Percentiles rank a stretch among this genome's conserved stretches.
phyloP scores from a whole-genome alignment of 768 basidiomycete genomes.

The Pleurotus djamor region DNA sequence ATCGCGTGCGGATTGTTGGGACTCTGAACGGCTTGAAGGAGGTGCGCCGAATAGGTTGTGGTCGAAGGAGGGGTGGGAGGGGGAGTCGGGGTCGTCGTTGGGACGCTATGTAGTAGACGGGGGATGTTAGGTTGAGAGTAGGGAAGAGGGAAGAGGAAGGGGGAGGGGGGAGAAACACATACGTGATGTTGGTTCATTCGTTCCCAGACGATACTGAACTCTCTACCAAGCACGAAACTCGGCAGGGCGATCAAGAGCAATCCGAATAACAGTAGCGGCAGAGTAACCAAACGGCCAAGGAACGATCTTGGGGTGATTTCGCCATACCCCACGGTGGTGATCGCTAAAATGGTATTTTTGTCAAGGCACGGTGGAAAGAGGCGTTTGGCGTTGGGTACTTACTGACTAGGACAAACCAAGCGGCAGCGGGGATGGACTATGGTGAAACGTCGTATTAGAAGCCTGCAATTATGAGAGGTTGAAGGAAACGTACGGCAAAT shows the following conservation, averaged over 20 bases:
- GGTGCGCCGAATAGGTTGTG: conserved; percentile 12
- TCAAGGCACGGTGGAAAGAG: not conserved
- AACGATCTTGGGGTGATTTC: conserved; percentile 89
- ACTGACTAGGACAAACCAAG: conserved; percentile 84
- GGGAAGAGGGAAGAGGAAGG: too few species aligned
- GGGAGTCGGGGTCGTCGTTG: conserved; percentile 14
- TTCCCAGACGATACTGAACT: conserved; percentile 92
- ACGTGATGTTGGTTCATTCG: conserved; percentile 59
- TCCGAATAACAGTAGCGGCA: conserved; percentile 86
- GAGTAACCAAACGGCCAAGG: conserved; percentile 81
- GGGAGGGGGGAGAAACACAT: not conserved
- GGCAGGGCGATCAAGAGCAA: conserved; percentile 88
- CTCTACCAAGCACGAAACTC: conserved; percentile 87
- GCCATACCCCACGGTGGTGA: conserved; percentile 89
- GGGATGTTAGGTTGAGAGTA: not conserved
- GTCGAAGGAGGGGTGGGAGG: conserved; percentile 9
- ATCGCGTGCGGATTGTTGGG: not conserved
- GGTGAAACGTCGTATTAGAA: not conserved
- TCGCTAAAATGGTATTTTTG: conserved; percentile 44
- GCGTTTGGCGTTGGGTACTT: conserved; percentile 27
- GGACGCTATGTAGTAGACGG: conserved; percentile 1
- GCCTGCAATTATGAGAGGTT: not conserved
- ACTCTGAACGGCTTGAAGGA: conserved; percentile 6
- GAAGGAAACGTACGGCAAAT: conserved; percentile 52
- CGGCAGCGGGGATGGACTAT: conserved; percentile 71